Conservation (phyloP, 2,329 filamentous ascomycete species). For the Bipolaris oryzae region DNA sequence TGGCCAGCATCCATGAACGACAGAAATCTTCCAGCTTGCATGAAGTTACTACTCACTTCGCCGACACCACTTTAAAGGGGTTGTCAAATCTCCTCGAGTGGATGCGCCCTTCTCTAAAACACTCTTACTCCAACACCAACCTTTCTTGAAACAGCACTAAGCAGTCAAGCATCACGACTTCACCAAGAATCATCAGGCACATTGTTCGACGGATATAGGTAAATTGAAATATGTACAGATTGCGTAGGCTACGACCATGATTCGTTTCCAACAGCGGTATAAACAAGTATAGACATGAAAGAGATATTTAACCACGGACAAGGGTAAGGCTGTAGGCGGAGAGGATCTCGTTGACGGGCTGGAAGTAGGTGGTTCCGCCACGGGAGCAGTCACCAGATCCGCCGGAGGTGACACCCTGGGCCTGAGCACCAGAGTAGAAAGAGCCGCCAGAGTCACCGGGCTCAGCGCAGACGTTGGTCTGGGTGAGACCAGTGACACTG, state of each 20-base stretch:
- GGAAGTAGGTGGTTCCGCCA: slow-evolving; percentile 51
- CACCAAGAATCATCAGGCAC: too few relatives aligned
- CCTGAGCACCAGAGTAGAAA: slow-evolving; percentile 51
- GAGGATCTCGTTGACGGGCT: slow-evolving; percentile 52
- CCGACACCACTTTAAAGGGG: too few relatives aligned
- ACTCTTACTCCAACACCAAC: too few relatives aligned
- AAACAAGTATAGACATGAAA: slow-evolving; percentile 5
- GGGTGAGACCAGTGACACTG: slow-evolving; percentile 50
- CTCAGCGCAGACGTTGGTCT: slow-evolving; percentile 52
- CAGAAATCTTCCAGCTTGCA: too few relatives aligned
- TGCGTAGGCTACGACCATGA: background rate
- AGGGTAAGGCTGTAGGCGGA: slow-evolving; percentile 46
- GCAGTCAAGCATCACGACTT: too few relatives aligned
- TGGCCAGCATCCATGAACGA: too few relatives aligned
- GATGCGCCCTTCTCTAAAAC: too few relatives aligned
- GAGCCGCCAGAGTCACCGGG: slow-evolving; percentile 53
- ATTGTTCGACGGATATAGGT: too few relatives aligned
- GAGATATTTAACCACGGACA: slow-evolving; percentile 25
- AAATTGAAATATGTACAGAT: slow-evolving; percentile 13
- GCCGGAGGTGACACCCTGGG: slow-evolving; percentile 53
- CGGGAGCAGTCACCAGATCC: slow-evolving; percentile 49
- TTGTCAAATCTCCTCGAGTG: too few relatives aligned
- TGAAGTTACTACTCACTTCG: too few relatives aligned
- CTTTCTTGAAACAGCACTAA: too few relatives aligned
- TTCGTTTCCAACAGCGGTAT: background rate